Evolutionary conservation across 106 monocot genomes (phyloP), one percentile per base, ranked within the genome.

Genomic region (Dendrobium nobile): DNA sequence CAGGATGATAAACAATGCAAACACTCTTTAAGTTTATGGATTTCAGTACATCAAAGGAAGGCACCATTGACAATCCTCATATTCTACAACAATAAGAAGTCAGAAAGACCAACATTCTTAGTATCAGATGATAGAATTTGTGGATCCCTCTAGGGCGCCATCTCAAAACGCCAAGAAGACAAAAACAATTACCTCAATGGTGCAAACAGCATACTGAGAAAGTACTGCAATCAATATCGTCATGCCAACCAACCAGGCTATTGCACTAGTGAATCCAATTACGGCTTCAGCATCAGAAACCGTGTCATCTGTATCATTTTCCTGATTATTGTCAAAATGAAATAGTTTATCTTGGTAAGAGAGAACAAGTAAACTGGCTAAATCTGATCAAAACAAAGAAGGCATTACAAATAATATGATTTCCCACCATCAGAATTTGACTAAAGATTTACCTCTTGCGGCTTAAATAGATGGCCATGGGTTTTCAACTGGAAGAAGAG

Each of bases 401-500:
- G 44, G 8, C 44, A 44, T 44, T 31, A 31, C 31, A 18, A 6
- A 41, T 74, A 42, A 2, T 42, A 41, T 16, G 37, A 74, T 41
- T 4, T 6, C 4, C 7, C 4, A 22, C 16, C 17, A 44, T 44
- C 8, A 44, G 20, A 26, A 40, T 74, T 17, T 15, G 13, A 58
- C 44, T 44, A 44, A 51, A 11, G 22, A 8, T 68, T 47, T 17
- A 84, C 79, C 84, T 88, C 84, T 40, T 54, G 75, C 4, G 88
- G 54, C 54, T 84, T 88, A 41, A 91, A 91, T 33, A 91, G 64
- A 47, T 80, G 72, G 56, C 86, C 76, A 59, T 91, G 90, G 26
- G 90, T 88, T 80, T 88, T 91, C 17, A 88, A 80, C 75, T 91
- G 90, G 85, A 91, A 88, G 79, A 88, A 86, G 77, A 88, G 68